Percentiles rank a stretch among this genome's conserved stretches.
Conservation (phyloP, 169 alveolate genomes). For the Cryptosporidium tyzzeri region DNA sequence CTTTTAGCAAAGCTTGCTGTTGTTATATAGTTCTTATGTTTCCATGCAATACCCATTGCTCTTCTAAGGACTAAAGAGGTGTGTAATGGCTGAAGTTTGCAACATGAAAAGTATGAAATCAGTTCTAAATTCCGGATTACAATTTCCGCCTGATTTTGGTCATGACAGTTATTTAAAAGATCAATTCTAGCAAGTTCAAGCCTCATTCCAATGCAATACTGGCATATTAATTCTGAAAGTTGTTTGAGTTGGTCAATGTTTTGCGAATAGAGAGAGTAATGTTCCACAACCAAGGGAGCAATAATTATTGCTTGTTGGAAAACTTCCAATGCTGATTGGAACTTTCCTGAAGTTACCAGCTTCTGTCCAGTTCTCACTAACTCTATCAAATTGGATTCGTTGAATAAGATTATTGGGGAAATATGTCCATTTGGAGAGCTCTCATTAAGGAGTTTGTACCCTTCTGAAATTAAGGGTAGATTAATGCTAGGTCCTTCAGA, state of each 20-base stretch:
- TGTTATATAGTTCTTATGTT: slow-evolving; percentile 86
- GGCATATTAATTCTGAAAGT: slow-evolving; percentile 21
- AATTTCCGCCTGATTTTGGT: slow-evolving; percentile 74
- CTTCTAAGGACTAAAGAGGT: slow-evolving; percentile 85
- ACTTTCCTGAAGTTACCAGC: slow-evolving; percentile 79
- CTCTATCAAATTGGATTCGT: slow-evolving; percentile 68
- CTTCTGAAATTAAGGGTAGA: slow-evolving; percentile 40
- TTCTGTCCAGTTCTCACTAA: slow-evolving; percentile 80
- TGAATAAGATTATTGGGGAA: slow-evolving; percentile 43
- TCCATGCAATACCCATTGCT: slow-evolving; percentile 90
- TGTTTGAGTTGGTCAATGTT: slow-evolving; percentile 43
- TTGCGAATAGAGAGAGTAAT: slow-evolving; percentile 18
- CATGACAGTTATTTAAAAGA: slow-evolving; percentile 82
- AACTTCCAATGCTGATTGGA: slow-evolving; percentile 71
- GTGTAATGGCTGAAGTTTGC: slow-evolving; percentile 84
- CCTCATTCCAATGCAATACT: slow-evolving; percentile 79
- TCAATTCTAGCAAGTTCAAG: slow-evolving; percentile 79
- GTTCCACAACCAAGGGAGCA: slow-evolving; percentile 55
- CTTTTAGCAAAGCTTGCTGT: slow-evolving; percentile 83
- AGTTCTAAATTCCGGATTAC: slow-evolving; percentile 84
- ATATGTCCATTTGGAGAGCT: slow-evolving; percentile 75
- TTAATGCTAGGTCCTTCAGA: slow-evolving; percentile 22
- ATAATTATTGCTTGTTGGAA: slow-evolving; percentile 77
- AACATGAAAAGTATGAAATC: slow-evolving; percentile 87
- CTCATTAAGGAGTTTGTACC: slow-evolving; percentile 19